Conservation (phyloP, 2,329 filamentous ascomycete genomes). For the Xylariaceae sp. region DNA sequence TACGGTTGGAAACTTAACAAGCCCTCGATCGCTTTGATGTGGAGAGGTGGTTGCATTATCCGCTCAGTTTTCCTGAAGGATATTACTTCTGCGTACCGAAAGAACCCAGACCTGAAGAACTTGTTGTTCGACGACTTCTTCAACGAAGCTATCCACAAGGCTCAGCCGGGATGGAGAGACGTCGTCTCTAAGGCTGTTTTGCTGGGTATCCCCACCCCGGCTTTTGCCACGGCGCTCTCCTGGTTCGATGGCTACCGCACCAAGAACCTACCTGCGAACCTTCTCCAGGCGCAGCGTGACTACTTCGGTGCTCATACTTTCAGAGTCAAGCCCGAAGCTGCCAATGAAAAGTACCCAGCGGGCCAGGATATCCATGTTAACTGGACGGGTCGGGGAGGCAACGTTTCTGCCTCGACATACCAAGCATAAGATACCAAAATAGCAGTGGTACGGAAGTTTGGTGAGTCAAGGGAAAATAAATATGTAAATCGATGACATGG, state of each 20-base stretch:
- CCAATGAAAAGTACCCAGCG: conserved; percentile 72
- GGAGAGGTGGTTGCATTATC: conserved; percentile 99
- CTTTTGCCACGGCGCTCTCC: conserved; percentile 92
- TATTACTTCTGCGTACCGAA: conserved; percentile 95
- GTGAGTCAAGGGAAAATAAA: conserved; percentile 13
- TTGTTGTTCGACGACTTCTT: conserved; percentile 99
- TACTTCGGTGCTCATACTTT: conserved; percentile 98
- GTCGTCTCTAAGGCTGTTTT: conserved; percentile 87
- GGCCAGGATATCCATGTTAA: conserved; percentile 96
- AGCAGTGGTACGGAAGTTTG: conserved; percentile 6
- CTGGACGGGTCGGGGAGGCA: conserved; percentile 98
- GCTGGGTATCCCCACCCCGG: conserved; percentile 91
- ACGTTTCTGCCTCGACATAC: conserved; percentile 96
- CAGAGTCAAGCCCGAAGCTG: conserved; percentile 75
- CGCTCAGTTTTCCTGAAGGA: conserved; percentile 99
- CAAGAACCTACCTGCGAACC: conserved; percentile 94
- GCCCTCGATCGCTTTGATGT: conserved; percentile 99
- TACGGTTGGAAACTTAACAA: conserved; percentile 99
- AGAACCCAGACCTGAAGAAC: conserved; percentile 92
- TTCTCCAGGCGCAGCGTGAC: conserved; percentile 97
- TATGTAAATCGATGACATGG: conserved; percentile 11
- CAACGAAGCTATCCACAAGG: conserved; percentile 97
- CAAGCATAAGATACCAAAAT: conserved; percentile 60
- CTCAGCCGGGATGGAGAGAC: conserved; percentile 87
- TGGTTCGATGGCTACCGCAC: conserved; percentile 99